Percentiles rank a stretch among this genome's conserved stretches.
Evolutionary conservation across 345 rosid genomes (phyloP).

Genomic region (Brassica cretica): DNA sequence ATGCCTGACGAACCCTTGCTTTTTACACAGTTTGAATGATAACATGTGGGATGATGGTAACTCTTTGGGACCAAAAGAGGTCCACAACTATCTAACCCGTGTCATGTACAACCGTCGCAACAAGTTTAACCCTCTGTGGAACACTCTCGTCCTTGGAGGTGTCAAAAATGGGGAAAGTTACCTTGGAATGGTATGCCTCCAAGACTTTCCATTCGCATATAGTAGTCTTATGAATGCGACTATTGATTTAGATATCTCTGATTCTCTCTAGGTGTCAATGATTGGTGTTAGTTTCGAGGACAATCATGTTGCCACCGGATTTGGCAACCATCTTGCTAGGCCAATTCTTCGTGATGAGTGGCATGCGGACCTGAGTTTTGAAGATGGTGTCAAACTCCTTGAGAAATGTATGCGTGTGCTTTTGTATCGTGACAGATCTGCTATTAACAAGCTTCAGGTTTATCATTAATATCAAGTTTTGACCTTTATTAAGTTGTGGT

Average conservation of each 20-base stretch:
- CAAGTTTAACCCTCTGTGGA: constrained; percentile 96
- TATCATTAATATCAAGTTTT: constrained; percentile 14
- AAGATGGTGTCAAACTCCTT: constrained; percentile 85
- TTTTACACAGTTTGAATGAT: constrained; percentile 74
- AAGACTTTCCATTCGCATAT: not conserved
- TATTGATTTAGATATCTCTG: constrained; percentile 11
- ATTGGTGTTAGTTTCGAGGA: constrained; percentile 94
- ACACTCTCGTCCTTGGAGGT: constrained; percentile 95
- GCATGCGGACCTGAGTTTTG: constrained; percentile 82
- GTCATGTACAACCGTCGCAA: constrained; percentile 96
- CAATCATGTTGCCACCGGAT: constrained; percentile 91
- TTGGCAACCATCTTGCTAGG: constrained; percentile 90
- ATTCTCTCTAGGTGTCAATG: constrained; percentile 68
- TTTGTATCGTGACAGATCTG: constrained; percentile 93
- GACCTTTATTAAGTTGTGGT: not conserved
- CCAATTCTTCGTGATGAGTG: constrained; percentile 96
- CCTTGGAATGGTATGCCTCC: constrained; percentile 76
- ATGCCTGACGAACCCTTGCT: not conserved
- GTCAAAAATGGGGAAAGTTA: constrained; percentile 90
- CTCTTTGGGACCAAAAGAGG: constrained; percentile 98
- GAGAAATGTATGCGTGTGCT: constrained; percentile 99
- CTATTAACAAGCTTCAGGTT: constrained; percentile 96
- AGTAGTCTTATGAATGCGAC: not conserved
- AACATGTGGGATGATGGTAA: constrained; percentile 99
- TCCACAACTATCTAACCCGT: constrained; percentile 89